Base-by-base conservation (phyloP, 176 grass and related monocot genomes). In the Lolium rigidum region DNA sequence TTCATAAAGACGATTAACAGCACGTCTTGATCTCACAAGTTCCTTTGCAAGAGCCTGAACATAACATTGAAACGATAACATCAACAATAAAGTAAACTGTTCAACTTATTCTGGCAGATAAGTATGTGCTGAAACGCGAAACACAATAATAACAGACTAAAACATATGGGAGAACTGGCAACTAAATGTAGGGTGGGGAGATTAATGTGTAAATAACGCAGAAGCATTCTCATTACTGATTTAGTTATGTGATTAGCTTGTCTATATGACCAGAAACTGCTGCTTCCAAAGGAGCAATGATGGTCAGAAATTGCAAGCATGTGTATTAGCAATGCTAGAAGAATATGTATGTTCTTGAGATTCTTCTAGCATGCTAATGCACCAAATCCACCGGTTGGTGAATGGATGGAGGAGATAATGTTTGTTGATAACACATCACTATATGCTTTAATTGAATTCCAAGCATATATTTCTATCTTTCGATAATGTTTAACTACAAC, bases 1-100 rank as follows among this genome's bases (percentile, higher is more conserved):
- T 87, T 98, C 95, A 60, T 94, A 95, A 87, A 98, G 93, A 74
- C 93, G 95, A 44, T 93, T 98, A 61, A 98, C 93, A 77, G 93
- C 95, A 82, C 80, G 77, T 28, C 84, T 98, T 43, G 95, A 98
- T 79, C 79, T 91, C 57, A 98, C 93, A 75, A 98, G 61, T 92
- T 98, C 95, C 87, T 98, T 95, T 78, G 95, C 95, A 88, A 98
- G 93, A 52, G 89, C 88, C 95, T 95, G 68, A 18, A 47, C 70
- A 78, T 48, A 7, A 44, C 61, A 80, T 79, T 35, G 1, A 78
- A 78, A 71, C 55, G 43, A 70, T 44, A 43, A 54, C 7, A 54
- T 86, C 14, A 82, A 22, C 35, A 59, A 3, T 59, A 61, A 7
- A 70, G 37, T 47, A 44, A 76, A 82, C 0, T 78, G 7, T 9